Base-by-base conservation (phyloP, 23 red algal species). In the Gracilaria domingensis region DNA sequence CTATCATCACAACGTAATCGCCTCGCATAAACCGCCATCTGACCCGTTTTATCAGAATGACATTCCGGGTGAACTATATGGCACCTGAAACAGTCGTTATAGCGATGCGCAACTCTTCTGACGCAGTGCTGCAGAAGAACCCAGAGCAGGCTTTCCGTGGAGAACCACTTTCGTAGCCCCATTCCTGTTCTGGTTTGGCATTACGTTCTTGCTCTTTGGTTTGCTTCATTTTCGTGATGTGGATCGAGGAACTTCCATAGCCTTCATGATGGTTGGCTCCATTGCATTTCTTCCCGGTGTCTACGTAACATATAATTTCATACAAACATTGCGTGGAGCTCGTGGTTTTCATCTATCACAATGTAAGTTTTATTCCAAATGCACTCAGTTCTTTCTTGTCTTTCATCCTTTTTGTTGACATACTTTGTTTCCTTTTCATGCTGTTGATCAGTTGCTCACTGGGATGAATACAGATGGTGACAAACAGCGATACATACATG, bases 271-370 rank as follows among this genome's bases (percentile, higher is more conserved):
- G 0, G 58, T 94, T 23, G 91, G 91, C 3, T 42, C 40, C 18
- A 48, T 94, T 9, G 44, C 67, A 8, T 94, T 94, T 55, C 71
- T 94, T 44, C 91, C 91, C 1, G 91, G 91, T 24, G 60, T 53
- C 12, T 94, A 94, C 33, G 66, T 80, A 8, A 36, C 71, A 8
- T 94, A 76, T 51, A 94, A 94, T 34, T 42, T 94, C n/a, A 55
- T 84, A 47, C 91, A 94, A 37, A 25, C 55, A 23, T 26, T 66
- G 47, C 77, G 91, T 5, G 91, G 91, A 24, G 83, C 75, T 49
- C 71, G 81, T 21, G 91, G 91, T 6, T 94, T 94, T 80, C 81
- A 86, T 80, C 45, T 94, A 30, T 66, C 74, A 17, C 51, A 94
- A 39, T 80, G 91, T 94, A 57, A 37, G 91, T 93, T n/a, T 85